Conservation (phyloP, 495 filamentous ascomycete genomes). For the Aspergillus nidulans region DNA sequence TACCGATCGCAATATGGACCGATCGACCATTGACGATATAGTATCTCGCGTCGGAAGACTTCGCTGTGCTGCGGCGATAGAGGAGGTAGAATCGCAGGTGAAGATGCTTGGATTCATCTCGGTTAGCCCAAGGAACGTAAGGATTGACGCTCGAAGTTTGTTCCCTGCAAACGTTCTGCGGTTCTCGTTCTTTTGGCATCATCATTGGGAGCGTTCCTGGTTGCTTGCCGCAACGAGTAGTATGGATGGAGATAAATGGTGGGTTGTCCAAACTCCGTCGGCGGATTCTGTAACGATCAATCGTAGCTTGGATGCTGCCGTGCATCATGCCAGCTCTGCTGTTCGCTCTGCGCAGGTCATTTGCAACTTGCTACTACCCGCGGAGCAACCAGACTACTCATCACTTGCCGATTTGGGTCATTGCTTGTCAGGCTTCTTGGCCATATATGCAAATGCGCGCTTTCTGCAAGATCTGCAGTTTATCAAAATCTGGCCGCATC, state of each 20-base stretch:
- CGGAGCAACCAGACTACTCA: conserved; percentile 20
- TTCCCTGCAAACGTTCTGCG: conserved; percentile 58
- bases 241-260: conserved; percentile 73
- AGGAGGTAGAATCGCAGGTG: conserved; percentile 59
- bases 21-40: conserved; percentile 51
- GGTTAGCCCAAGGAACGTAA: conserved; percentile 47
- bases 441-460: conserved; percentile 40
- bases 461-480: conserved; percentile 32
- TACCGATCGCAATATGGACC: conserved; percentile 32
- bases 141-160: conserved; percentile 55
- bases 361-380: conserved; percentile 23
- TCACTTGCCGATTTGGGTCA: conserved; percentile 36
- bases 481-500: conserved; percentile 29
- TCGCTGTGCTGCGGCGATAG: conserved; percentile 52
- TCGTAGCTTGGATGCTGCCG: conserved; percentile 3
- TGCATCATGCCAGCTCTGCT: conserved; percentile 4
- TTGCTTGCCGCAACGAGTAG: conserved; percentile 63
- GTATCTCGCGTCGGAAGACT: conserved; percentile 50
- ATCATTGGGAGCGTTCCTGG: conserved; percentile 62
- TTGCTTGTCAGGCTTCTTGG: conserved; percentile 37
- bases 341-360: conserved; percentile 27
- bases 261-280: conserved; percentile 56
- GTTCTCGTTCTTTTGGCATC: conserved; percentile 59
- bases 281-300: conserved; percentile 10
- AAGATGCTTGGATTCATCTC: conserved; percentile 59